Evolutionary conservation across 2,329 filamentous ascomycete genomes (phyloP).

Genomic region (Aureobasidium mangrovei): DNA sequence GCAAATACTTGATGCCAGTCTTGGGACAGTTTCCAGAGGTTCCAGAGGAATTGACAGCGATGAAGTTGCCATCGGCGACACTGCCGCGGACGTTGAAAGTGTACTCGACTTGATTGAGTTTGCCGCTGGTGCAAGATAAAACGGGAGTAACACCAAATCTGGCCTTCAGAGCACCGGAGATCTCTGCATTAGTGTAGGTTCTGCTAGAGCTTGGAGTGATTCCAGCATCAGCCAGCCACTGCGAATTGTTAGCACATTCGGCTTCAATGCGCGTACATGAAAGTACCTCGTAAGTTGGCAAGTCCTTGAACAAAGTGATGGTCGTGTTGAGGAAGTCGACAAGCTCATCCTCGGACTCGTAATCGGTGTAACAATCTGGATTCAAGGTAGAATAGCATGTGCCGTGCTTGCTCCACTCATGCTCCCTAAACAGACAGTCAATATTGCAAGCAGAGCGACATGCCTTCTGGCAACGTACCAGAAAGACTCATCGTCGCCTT

Average conservation of each 20-base stretch:
- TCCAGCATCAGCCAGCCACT: slow-evolving; percentile 47
- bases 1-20: slow-evolving; percentile 49
- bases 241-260: background rate
- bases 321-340: slow-evolving; percentile 20
- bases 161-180: slow-evolving; percentile 46
- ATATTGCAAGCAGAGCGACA: background rate
- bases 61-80: slow-evolving; percentile 50
- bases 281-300: slow-evolving; percentile 19
- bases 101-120: slow-evolving; percentile 46
- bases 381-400: slow-evolving; percentile 22
- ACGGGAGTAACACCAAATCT: slow-evolving; percentile 47
- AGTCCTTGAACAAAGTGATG: slow-evolving; percentile 18
- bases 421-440: slow-evolving; percentile 6
- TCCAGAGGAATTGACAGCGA: slow-evolving; percentile 47
- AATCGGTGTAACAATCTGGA: slow-evolving; percentile 20
- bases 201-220: slow-evolving; percentile 43
- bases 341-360: slow-evolving; percentile 19
- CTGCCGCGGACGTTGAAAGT: slow-evolving; percentile 53
- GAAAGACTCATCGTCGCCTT: slow-evolving; percentile 20
- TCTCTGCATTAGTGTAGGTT: slow-evolving; percentile 49
- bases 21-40: slow-evolving; percentile 51
- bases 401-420: slow-evolving; percentile 23
- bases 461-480: background rate
- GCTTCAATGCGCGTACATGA: background rate
- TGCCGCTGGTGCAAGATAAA: slow-evolving; percentile 43